These are phyloP conservation scores for Epicoccum nigrum DNA, from an alignment of 2,329 filamentous ascomycete species.

Conservation along the genomic window DNA sequence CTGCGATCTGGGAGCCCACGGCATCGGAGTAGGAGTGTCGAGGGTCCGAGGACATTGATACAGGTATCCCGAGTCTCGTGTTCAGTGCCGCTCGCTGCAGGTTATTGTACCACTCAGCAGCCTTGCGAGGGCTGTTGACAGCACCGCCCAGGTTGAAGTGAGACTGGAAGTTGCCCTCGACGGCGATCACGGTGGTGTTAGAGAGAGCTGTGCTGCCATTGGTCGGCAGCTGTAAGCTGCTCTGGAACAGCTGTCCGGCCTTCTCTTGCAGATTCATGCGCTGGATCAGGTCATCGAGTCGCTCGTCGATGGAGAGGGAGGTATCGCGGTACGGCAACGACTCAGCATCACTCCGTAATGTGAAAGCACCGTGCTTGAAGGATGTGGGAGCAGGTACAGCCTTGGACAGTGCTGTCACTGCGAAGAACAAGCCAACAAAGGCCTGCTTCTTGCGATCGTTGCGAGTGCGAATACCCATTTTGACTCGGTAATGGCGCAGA, in stretches of 20 bases:
- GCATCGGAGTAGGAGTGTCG: conserved; percentile 55
- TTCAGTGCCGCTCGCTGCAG: conserved; percentile 53
- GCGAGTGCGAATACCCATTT: conserved; percentile 7
- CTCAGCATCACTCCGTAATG: conserved; percentile 11
- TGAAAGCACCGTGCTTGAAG: conserved; percentile 9
- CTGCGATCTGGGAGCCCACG: conserved; percentile 52
- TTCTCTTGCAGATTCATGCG: conserved; percentile 59
- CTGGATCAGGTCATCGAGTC: conserved; percentile 53
- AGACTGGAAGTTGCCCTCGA: conserved; percentile 48
- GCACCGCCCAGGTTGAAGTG: conserved; percentile 57
- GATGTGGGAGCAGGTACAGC: conserved; percentile 1
- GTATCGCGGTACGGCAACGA: conserved; percentile 45
- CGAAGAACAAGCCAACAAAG: conserved; percentile 11
- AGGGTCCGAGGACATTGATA: conserved; percentile 58
- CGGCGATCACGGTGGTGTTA: conserved; percentile 42
- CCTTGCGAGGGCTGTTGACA: conserved; percentile 47
- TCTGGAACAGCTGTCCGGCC: conserved; percentile 57
- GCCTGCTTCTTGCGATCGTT: conserved; percentile 15
- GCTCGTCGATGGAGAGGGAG: conserved; percentile 52
- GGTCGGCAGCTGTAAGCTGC: conserved; percentile 39
- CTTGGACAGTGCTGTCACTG: conserved; percentile 12
- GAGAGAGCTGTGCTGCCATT: conserved; percentile 40
- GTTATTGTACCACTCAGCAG: conserved; percentile 51
- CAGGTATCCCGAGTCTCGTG: conserved; percentile 57
- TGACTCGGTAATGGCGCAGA: not conserved